Percentiles rank a stretch among this genome's conserved stretches.
Conservation (phyloP, 805 yeast species). For the Tanozyma kutaoensis region DNA sequence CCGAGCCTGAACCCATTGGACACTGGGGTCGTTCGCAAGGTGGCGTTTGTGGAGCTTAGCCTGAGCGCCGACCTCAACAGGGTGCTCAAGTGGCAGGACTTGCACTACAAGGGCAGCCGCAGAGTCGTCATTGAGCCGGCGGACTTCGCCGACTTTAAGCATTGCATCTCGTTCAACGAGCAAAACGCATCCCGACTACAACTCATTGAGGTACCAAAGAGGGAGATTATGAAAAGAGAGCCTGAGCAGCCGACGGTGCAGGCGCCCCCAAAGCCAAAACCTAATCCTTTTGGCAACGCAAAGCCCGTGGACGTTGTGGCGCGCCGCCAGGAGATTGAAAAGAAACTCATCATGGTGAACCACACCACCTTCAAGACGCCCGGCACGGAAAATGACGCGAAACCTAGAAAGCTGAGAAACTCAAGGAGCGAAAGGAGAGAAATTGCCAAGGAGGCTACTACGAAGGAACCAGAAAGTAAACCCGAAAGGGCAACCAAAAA, state of each 20-base stretch:
- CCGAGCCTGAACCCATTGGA: constrained; percentile 24
- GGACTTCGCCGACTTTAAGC: constrained; percentile 25
- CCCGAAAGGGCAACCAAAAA: not conserved
- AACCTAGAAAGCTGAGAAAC: too few species aligned
- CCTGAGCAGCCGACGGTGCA: constrained; percentile 1
- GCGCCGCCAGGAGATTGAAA: constrained; percentile 49
- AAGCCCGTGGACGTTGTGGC: constrained; percentile 72
- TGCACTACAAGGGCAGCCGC: constrained; percentile 31
- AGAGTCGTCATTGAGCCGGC: constrained; percentile 26
- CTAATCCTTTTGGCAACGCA: constrained; percentile 75
- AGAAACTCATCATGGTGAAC: constrained; percentile 14
- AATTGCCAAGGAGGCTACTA: constrained; percentile 1
- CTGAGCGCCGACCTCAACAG: constrained; percentile 38
- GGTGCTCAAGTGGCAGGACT: constrained; percentile 51
- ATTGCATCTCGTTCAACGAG: constrained; percentile 24
- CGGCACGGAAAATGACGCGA: too few species aligned
- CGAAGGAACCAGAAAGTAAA: constrained; percentile 3
- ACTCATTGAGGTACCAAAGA: constrained; percentile 9
- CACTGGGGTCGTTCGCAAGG: constrained; percentile 30
- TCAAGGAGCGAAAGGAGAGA: constrained; percentile 3
- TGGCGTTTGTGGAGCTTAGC: constrained; percentile 51
- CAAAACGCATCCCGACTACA: constrained; percentile 17
- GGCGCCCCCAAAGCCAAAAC: constrained; percentile 21
- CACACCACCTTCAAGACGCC: constrained; percentile 19
- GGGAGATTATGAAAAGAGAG: not conserved